Evolutionary conservation across 1,139 yeast species (phyloP).

Genomic region (Geotrichum cucujoidarum): DNA sequence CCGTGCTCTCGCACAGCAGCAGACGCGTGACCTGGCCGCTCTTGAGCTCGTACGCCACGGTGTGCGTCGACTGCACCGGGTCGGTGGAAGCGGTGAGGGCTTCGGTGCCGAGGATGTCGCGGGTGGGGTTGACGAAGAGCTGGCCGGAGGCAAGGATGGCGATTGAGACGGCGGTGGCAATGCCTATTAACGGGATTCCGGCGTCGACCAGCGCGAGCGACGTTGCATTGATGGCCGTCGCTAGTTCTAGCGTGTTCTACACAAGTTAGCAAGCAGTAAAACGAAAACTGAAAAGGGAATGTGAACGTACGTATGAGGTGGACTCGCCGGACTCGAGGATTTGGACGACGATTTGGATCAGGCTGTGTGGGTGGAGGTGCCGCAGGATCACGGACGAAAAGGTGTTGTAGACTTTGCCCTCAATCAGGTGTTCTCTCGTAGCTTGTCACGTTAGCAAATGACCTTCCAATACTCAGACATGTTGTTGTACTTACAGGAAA

Average conservation of each 20-base stretch:
- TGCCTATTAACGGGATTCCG: conserved; percentile 60
- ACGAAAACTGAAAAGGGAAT: not conserved
- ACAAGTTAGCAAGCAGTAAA: not conserved
- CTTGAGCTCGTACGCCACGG: conserved; percentile 56
- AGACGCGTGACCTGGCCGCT: conserved; percentile 51
- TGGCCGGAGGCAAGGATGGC: conserved; percentile 39
- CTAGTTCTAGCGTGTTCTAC: conserved; percentile 47
- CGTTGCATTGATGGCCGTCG: conserved; percentile 67
- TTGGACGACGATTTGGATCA: conserved; percentile 84
- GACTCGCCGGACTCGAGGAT: conserved; percentile 58
- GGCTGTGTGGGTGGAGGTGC: conserved; percentile 73
- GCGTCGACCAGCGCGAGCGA: conserved; percentile 74
- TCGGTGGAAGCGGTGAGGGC: conserved; percentile 1
- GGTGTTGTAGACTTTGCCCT: conserved; percentile 62
- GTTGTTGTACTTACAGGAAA: conserved; percentile 41
- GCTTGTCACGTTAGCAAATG: no score
- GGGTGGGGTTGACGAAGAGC: conserved; percentile 45
- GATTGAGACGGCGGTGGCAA: conserved; percentile 54
- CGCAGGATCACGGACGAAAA: conserved; percentile 59
- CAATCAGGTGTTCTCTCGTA: conserved; percentile 74
- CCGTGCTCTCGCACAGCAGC: conserved; percentile 65
- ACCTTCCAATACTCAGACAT: no score
- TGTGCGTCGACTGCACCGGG: conserved; percentile 50
- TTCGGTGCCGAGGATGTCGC: conserved; percentile 19
- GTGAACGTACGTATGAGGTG: conserved; percentile 24